A percentile compares a stretch with the other conserved stretches of the same genome.
phyloP scores from a whole-genome alignment of 768 basidiomycete genomes.

The Omphalotus guepiniiformis region DNA sequence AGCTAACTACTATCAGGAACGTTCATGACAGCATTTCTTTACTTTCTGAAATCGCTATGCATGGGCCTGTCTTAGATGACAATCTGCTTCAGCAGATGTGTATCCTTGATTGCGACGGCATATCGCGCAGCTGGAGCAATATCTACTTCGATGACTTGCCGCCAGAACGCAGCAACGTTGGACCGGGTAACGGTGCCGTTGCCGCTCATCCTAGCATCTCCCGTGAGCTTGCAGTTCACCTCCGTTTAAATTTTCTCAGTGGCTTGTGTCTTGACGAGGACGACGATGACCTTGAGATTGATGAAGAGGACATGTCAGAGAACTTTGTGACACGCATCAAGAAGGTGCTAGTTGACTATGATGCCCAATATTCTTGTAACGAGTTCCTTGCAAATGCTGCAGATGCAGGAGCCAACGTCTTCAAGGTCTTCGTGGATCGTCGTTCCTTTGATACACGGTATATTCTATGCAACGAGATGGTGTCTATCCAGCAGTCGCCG shows the following conservation, averaged over 20 bases:
- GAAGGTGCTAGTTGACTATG: slow-evolving; percentile 38
- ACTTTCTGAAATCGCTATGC: slow-evolving; percentile 1
- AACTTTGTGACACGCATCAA: slow-evolving; percentile 37
- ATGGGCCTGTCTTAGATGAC: slow-evolving; percentile 13
- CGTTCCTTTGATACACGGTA: slow-evolving; percentile 1
- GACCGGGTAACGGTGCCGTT: not conserved
- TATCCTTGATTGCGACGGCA: slow-evolving; percentile 27
- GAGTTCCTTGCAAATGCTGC: slow-evolving; percentile 54
- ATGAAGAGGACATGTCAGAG: slow-evolving; percentile 39
- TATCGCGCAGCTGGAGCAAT: slow-evolving; percentile 23
- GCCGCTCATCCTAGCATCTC: slow-evolving; percentile 9
- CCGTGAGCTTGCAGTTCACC: slow-evolving; percentile 8
- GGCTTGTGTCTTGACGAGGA: slow-evolving; percentile 14
- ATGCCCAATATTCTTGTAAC: slow-evolving; percentile 35
- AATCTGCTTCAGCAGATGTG: slow-evolving; percentile 24
- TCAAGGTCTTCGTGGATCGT: slow-evolving; percentile 38
- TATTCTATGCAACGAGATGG: slow-evolving; percentile 32
- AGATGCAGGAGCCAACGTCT: slow-evolving; percentile 43
- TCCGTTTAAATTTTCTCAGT: slow-evolving; percentile 15
- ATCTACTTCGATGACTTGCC: slow-evolving; percentile 42
- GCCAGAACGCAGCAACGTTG: not conserved
- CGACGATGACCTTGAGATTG: slow-evolving; percentile 21
- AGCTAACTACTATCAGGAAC: not conserved
- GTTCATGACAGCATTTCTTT: not conserved
- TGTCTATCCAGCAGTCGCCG: slow-evolving; percentile 28